A percentile compares a stretch with the other conserved stretches of the same genome.
phyloP scores from a whole-genome alignment of 1,139 yeast genomes.

The Fermentozyma sake region DNA sequence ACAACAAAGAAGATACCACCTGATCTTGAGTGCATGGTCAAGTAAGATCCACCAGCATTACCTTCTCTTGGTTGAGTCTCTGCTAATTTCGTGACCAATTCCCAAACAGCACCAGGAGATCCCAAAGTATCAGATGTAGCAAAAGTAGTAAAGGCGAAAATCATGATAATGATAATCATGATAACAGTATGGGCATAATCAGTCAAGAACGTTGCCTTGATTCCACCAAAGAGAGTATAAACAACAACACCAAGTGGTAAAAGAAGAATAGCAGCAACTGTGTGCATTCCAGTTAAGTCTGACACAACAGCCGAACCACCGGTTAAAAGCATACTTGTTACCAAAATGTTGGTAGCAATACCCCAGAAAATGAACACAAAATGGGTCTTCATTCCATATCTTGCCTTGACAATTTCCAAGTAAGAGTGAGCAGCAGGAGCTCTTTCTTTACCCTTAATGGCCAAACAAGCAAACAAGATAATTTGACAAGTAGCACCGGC shows the following conservation, averaged over 20 bases:
- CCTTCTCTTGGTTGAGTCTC: constrained; percentile 60
- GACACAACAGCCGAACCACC: constrained; percentile 82
- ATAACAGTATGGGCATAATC: constrained; percentile 76
- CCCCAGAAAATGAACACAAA: constrained; percentile 71
- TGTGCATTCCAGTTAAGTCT: constrained; percentile 78
- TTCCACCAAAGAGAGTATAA: constrained; percentile 84
- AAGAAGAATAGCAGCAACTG: constrained; percentile 75
- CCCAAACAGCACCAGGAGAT: constrained; percentile 79
- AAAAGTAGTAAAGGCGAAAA: constrained; percentile 59
- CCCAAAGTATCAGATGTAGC: constrained; percentile 64
- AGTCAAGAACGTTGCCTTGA: constrained; percentile 84
- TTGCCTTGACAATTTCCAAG: constrained; percentile 60
- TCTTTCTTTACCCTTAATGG: constrained; percentile 66
- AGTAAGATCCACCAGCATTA: constrained; percentile 70
- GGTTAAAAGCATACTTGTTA: constrained; percentile 80
- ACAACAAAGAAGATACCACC: constrained; percentile 85
- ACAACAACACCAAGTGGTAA: constrained; percentile 80
- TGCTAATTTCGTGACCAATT: constrained; percentile 56
- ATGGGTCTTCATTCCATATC: constrained; percentile 73
- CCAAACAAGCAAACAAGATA: constrained; percentile 65
- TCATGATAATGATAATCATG: constrained; percentile 55
- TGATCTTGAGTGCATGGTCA: constrained; percentile 71
- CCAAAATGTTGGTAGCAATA: constrained; percentile 78
- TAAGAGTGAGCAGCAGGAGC: constrained; percentile 79
- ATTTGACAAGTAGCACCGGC: constrained; percentile 76